A percentile compares a stretch with the other conserved stretches of the same genome.
These are phyloP conservation scores for Zalerion maritima DNA, from an alignment of 495 filamentous ascomycete genomes.

Conservation along the genomic window DNA sequence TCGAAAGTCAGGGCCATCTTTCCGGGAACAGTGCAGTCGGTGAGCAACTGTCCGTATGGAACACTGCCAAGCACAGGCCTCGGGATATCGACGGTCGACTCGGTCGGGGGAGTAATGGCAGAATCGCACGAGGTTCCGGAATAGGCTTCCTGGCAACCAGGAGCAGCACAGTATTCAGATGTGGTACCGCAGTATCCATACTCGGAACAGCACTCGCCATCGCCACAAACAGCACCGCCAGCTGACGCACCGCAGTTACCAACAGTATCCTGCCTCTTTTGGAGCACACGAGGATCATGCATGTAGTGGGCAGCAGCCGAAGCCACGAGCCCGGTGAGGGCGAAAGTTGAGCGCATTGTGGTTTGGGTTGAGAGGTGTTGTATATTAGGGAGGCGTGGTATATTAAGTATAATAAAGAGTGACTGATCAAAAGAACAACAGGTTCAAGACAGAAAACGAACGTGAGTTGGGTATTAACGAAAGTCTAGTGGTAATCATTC, in stretches of 20 bases:
- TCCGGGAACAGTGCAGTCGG: constrained; percentile 34
- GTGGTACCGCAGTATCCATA: constrained; percentile 33
- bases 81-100: constrained; percentile 34
- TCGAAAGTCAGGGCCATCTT: constrained; percentile 57
- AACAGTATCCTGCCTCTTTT: too few species aligned
- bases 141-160: constrained; percentile 42
- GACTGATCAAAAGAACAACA: too few species aligned
- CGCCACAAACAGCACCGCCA: constrained; percentile 6
- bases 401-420: too few species aligned
- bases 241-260: constrained; percentile 9
- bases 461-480: too few species aligned
- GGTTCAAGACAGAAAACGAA: too few species aligned
- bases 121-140: constrained; percentile 42
- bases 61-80: constrained; percentile 35
- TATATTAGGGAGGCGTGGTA: too few species aligned
- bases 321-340: too few species aligned
- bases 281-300: too few species aligned
- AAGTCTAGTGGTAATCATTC: too few species aligned
- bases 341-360: too few species aligned
- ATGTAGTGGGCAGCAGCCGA: too few species aligned
- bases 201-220: constrained; percentile 10
- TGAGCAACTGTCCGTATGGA: constrained; percentile 34
- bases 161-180: constrained; percentile 38
- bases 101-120: constrained; percentile 36
- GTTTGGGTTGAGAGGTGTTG: too few species aligned